phyloP scores from a whole-genome alignment of 2,329 filamentous ascomycete genomes.

The Epichloe coenophiala region DNA sequence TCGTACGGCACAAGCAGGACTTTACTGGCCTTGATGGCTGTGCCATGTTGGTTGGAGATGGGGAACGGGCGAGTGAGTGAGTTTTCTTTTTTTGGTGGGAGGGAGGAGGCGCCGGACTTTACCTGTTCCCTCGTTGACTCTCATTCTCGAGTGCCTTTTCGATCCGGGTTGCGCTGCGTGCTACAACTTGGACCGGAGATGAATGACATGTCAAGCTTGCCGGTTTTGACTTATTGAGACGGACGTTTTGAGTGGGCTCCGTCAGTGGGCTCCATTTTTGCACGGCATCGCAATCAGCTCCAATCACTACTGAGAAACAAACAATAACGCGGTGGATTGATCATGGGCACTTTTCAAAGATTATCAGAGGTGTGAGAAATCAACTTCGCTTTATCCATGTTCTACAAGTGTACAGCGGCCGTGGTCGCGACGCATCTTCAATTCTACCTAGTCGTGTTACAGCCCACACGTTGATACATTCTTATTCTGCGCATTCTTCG shows the following conservation, averaged over 20 bases:
- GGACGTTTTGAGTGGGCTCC: background rate
- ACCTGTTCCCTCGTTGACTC: conserved; percentile 31
- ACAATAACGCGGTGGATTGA: no score
- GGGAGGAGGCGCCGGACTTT: conserved; percentile 1
- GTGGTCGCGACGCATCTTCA: background rate
- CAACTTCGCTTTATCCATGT: no score
- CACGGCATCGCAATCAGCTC: background rate
- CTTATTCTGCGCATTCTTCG: background rate
- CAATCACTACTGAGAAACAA: no score
- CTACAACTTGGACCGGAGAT: no score
- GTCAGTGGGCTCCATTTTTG: background rate
- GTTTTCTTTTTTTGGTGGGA: no score
- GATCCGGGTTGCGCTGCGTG: no score
- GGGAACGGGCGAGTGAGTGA: background rate
- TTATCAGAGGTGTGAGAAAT: no score
- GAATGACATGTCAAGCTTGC: background rate
- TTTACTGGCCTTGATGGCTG: conserved; percentile 53
- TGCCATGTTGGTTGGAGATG: background rate
- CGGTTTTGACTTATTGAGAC: no score
- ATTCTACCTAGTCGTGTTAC: background rate
- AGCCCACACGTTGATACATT: background rate
- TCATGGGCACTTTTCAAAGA: no score
- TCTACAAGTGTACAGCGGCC: background rate
- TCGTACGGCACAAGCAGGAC: conserved; percentile 77
- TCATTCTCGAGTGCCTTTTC: conserved; percentile 22